These are phyloP conservation scores for Moesziomyces parantarcticus DNA, from an alignment of 1,284 basidiomycete species.

Conservation along the genomic window DNA sequence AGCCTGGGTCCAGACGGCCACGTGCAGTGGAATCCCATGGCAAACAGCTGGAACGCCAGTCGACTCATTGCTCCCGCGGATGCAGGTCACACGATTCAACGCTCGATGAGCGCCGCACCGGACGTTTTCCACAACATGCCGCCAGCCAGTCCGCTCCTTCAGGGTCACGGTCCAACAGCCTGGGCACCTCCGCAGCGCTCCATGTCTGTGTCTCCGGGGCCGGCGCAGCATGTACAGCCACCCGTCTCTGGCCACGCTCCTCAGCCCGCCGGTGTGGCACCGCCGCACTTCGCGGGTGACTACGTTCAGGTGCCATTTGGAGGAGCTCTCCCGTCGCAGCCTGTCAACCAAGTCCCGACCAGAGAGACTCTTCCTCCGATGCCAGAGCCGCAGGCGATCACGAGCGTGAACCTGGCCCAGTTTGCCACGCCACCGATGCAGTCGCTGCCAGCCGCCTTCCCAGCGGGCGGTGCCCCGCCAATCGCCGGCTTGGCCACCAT, in stretches of 20 bases:
- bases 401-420: conserved; percentile 10
- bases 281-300: conserved; percentile 4
- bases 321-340: conserved; percentile 10
- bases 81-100: conserved; percentile 23
- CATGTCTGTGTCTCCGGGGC: conserved; percentile 42
- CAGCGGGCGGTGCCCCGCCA: conserved; percentile 8
- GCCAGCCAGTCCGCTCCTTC: background rate
- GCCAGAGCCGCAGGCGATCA: conserved; percentile 34
- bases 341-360: conserved; percentile 1
- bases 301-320: conserved; percentile 11
- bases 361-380: conserved; percentile 21
- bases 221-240: conserved; percentile 8
- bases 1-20: conserved; percentile 24
- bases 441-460: conserved; percentile 5
- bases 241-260: conserved; percentile 12
- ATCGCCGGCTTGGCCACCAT: conserved; percentile 55
- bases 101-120: conserved; percentile 51
- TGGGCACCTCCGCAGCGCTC: conserved; percentile 40
- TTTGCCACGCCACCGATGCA: conserved; percentile 19
- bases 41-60: conserved; percentile 42
- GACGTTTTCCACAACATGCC: conserved; percentile 33
- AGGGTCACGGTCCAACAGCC: conserved; percentile 7
- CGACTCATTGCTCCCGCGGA: conserved; percentile 26
- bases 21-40: conserved; percentile 36
- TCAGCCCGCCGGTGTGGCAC: background rate